Percentiles rank a stretch among this genome's conserved stretches.
phyloP scores from a whole-genome alignment of 495 filamentous ascomycete species.

The Cladorrhinum samala region DNA sequence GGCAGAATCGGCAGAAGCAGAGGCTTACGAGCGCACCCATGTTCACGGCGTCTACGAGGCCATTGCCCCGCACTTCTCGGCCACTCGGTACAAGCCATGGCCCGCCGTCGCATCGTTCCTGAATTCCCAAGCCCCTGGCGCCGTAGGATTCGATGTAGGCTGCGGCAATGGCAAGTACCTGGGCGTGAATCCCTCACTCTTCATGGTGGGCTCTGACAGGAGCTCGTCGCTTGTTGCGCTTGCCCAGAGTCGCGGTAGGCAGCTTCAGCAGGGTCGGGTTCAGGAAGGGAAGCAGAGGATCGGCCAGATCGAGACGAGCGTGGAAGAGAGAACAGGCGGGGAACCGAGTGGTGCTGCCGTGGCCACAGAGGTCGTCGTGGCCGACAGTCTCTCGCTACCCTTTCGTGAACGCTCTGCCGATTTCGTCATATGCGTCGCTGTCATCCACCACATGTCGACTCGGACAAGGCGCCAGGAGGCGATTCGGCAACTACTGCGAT shows the following conservation, averaged over 20 bases:
- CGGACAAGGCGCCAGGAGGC: constrained; percentile 65
- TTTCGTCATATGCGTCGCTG: constrained; percentile 92
- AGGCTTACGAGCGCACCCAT: constrained; percentile 71
- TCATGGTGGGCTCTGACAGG: constrained; percentile 84
- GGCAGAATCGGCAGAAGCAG: constrained; percentile 23
- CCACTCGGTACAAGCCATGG: constrained; percentile 97
- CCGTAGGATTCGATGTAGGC: constrained; percentile 84
- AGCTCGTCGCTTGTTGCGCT: constrained; percentile 71
- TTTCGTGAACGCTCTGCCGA: constrained; percentile 67
- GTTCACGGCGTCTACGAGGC: constrained; percentile 92
- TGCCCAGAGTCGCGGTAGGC: constrained; percentile 58
- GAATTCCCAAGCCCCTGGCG: constrained; percentile 54
- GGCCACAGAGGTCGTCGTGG: constrained; percentile 48
- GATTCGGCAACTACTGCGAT: constrained; percentile 63
- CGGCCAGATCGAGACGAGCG: constrained; percentile 2
- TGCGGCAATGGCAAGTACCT: constrained; percentile 98
- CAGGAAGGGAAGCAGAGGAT: constrained; percentile 1
- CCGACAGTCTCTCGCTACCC: constrained; percentile 67
- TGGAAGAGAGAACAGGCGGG: constrained; percentile 7
- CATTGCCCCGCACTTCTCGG: constrained; percentile 91
- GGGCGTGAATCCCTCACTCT: constrained; percentile 67
- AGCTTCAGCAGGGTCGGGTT: constrained; percentile 23
- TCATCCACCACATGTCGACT: constrained; percentile 93
- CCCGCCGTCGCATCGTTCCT: constrained; percentile 84
- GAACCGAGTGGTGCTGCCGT: constrained; percentile 7